A percentile compares a stretch with the other conserved stretches of the same genome.
Conservation (phyloP, 495 filamentous ascomycete species). For the Penicillium pancosmium region DNA sequence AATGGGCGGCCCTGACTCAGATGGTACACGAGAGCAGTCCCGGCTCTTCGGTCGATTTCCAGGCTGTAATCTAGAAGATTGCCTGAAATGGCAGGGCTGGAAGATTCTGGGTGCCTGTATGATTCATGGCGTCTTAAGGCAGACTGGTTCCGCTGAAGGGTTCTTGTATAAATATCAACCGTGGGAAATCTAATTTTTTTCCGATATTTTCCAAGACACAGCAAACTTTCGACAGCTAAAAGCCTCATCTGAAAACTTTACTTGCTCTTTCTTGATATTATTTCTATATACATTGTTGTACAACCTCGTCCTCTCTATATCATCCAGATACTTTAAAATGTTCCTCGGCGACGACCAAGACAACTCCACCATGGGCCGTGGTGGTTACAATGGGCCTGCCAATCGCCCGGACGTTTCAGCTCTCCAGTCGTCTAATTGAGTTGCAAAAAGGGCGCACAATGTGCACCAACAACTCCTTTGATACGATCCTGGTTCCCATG, state of each 20-base stretch:
- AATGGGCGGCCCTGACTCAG: conserved; percentile 25
- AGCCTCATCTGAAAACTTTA: no score
- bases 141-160: background rate
- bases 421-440: background rate
- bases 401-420: conserved; percentile 11
- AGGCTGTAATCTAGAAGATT: conserved; percentile 19
- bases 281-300: conserved; percentile 1
- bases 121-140: conserved; percentile 9
- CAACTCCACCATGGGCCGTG: conserved; percentile 48
- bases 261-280: background rate
- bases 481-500: background rate
- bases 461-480: background rate
- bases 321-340: conserved; percentile 2
- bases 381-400: conserved; percentile 53
- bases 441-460: background rate
- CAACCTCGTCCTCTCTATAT: conserved; percentile 4
- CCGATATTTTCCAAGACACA: background rate
- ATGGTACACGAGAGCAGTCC: conserved; percentile 10
- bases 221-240: no score
- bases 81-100: conserved; percentile 6
- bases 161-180: conserved; percentile 12
- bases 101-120: conserved; percentile 20
- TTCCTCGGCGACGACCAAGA: conserved; percentile 5
- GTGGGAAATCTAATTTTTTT: background rate
- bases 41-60: background rate